Evolutionary conservation across 768 basidiomycete genomes (phyloP).

Genomic region (Podaxis carcinomalis): DNA sequence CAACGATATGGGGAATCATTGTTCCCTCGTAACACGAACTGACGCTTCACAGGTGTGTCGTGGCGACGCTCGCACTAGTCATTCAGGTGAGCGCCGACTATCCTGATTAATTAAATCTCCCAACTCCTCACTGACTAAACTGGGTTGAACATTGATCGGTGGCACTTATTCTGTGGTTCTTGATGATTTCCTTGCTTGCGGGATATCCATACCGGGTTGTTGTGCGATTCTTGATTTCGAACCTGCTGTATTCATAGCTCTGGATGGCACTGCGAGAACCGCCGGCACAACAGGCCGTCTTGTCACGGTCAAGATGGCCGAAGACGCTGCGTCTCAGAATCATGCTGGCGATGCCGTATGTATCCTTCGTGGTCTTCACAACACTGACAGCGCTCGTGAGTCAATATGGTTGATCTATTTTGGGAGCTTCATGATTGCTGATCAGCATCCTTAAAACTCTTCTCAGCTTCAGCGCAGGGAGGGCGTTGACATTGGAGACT

Average conservation of each 20-base stretch:
- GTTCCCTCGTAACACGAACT: background rate
- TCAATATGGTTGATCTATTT: slow-evolving; percentile 4
- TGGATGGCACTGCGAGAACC: slow-evolving; percentile 23
- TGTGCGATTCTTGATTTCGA: background rate
- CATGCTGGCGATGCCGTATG: slow-evolving; percentile 25
- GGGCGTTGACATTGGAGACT: slow-evolving; percentile 21
- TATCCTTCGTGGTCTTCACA: slow-evolving; percentile 39
- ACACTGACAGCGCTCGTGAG: slow-evolving; percentile 34
- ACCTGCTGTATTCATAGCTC: slow-evolving; percentile 12
- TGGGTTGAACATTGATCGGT: background rate
- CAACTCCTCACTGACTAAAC: background rate
- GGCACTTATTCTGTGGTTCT: slow-evolving; percentile 18
- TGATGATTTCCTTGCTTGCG: slow-evolving; percentile 1
- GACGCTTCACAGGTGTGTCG: slow-evolving; percentile 17
- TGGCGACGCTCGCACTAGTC: slow-evolving; percentile 21
- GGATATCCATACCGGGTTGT: slow-evolving; percentile 1
- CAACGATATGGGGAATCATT: background rate
- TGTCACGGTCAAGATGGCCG: slow-evolving; percentile 12
- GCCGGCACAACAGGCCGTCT: slow-evolving; percentile 14
- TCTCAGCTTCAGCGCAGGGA: slow-evolving; percentile 16
- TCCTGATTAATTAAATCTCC: background rate
- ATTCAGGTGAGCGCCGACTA: slow-evolving; percentile 19
- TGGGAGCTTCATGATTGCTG: background rate
- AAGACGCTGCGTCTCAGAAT: slow-evolving; percentile 1
- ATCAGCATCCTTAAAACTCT: background rate